Evolutionary conservation across 148 eudicot genomes (phyloP), one percentile per base, ranked within the genome.

Genomic region (Spergularia marina): DNA sequence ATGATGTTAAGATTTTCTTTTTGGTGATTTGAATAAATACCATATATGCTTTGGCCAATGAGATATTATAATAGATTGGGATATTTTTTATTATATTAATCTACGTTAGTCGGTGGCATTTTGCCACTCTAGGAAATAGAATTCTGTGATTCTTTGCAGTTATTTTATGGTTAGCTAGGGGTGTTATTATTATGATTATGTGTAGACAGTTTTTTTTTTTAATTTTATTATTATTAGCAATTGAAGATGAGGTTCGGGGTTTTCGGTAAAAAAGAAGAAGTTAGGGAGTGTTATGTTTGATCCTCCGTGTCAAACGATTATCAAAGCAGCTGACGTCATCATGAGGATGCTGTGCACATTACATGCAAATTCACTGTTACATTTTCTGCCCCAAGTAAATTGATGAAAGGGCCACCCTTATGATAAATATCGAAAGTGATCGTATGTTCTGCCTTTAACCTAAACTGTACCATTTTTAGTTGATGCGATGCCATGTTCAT

Each of bases 21-120:
- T 70, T 15, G 41, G 39, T 70, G 58, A 52, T 70, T 53, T 23
- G 41, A 70, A 70, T 53, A 53, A 70, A 15, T 70, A 68, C 56
- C 34, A 53, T 51, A 53, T 51, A 21, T 49, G 56, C 5, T 68
- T 39, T 68, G 72, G n/a, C 57, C 72, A 51, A 68, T 23, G 49
- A 40, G 34, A 66, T 41, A 65, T 66, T 15, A 52, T 25, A 39
- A 30, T 3, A 11, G 23, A 8, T 40, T n/a, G 23, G 36, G 36
- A 16, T 56, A 0, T 12, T 56, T 56, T 15, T 56, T 7, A 56
- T 56, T 17, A 56, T 2, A 15, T 16, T 16, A 12, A 18, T 34
- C n/a, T 21, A 66, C 51, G 44, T 7, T 51, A 65, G 36, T 65
- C 23, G 6, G 51, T 65, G 52, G 21, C 49, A 65, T 5, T 65